These are phyloP conservation scores for Stagonosporopsis rhizophila DNA, from an alignment of 2,329 filamentous ascomycete genomes.

Conservation along the genomic window DNA sequence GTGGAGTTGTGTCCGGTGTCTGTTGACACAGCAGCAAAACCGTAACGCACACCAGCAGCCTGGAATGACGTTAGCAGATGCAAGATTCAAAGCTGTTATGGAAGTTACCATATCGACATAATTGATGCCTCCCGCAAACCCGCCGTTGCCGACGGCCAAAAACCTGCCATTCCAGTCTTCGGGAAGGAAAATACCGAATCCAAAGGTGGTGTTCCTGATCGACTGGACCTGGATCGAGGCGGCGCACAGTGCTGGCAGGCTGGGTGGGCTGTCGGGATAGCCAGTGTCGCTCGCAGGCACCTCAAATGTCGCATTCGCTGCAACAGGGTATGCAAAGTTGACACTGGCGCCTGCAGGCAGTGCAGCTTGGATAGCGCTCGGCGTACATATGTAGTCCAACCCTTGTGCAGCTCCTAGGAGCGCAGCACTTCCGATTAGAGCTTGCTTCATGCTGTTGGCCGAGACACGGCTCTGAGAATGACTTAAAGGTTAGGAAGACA, in stretches of 20 bases:
- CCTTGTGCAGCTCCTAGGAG: conserved; percentile 30
- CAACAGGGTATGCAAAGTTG: conserved; percentile 43
- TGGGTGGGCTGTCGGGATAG: conserved; percentile 50
- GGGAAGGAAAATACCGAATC: conserved; percentile 50
- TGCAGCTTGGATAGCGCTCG: conserved; percentile 41
- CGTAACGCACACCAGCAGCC: conserved; percentile 45
- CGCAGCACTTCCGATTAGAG: conserved; percentile 24
- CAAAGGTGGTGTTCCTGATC: conserved; percentile 44
- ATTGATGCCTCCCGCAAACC: conserved; percentile 57
- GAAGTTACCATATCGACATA: conserved; percentile 57
- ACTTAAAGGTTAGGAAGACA: not conserved
- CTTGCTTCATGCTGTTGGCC: conserved; percentile 22
- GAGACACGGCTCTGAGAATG: not conserved
- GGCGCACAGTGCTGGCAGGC: conserved; percentile 49
- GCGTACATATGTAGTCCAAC: conserved; percentile 45
- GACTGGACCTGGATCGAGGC: conserved; percentile 49
- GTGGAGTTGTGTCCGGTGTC: conserved; percentile 56
- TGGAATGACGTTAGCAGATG: conserved; percentile 3
- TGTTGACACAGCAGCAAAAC: conserved; percentile 55
- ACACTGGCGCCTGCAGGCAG: conserved; percentile 47
- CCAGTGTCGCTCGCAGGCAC: conserved; percentile 49
- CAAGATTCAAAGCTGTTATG: too few species aligned
- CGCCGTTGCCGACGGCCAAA: conserved; percentile 55
- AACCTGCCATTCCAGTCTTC: conserved; percentile 50
- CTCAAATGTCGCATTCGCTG: conserved; percentile 48